A percentile compares a stretch with the other conserved stretches of the same genome.
phyloP scores from a whole-genome alignment of 73 alveolate species.

The Effrenium voratum region DNA sequence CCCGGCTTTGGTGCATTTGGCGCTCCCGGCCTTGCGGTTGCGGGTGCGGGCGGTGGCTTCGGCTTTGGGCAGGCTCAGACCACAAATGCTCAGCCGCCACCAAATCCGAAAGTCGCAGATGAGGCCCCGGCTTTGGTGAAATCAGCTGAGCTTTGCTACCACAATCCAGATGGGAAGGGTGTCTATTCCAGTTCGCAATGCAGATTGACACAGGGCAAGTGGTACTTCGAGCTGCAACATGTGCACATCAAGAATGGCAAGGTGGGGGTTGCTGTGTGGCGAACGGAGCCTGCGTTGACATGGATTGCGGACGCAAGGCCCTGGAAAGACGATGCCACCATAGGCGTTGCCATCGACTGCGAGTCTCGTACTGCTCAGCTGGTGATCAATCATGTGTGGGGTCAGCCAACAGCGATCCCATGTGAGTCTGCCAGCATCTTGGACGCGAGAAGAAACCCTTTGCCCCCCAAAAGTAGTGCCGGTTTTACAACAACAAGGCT shows the following conservation, averaged over 20 bases:
- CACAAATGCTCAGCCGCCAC: background rate
- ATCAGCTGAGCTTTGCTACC: conserved; percentile 29
- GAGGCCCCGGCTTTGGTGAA: conserved; percentile 28
- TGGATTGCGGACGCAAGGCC: conserved; percentile 65
- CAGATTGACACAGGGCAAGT: conserved; percentile 59
- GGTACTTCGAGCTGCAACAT: conserved; percentile 73
- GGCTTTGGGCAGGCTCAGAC: background rate
- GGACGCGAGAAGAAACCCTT: no score
- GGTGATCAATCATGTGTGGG: conserved; percentile 13
- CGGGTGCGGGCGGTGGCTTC: background rate
- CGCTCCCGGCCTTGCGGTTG: background rate
- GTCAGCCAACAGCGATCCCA: background rate
- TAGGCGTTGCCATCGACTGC: conserved; percentile 66
- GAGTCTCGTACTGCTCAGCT: conserved; percentile 43
- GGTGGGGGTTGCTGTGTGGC: conserved; percentile 41
- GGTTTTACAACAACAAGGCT: no score
- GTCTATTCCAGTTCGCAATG: background rate
- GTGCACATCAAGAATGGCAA: conserved; percentile 57
- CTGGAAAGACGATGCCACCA: conserved; percentile 26
- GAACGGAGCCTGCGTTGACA: conserved; percentile 1
- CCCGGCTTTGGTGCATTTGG: background rate
- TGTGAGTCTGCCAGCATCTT: no score
- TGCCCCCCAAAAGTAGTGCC: no score
- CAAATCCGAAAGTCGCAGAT: background rate
- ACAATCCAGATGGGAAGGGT: conserved; percentile 23